These are phyloP conservation scores for Cymbopogon citratus DNA, from an alignment of 176 grass and related monocot species.

Conservation along the genomic window DNA sequence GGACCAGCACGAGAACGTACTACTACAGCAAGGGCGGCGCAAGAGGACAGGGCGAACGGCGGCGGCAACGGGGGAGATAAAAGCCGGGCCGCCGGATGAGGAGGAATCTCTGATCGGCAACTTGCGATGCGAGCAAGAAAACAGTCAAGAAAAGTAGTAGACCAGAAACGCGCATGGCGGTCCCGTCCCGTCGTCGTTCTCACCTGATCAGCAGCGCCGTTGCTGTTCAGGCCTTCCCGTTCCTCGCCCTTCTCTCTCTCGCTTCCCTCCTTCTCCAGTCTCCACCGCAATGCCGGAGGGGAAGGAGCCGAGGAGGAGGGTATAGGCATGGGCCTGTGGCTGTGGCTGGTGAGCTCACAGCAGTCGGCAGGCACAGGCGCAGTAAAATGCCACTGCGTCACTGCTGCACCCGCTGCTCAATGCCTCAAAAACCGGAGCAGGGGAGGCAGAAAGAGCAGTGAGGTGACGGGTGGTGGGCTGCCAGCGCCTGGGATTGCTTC, in stretches of 20 bases:
- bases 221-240: not conserved
- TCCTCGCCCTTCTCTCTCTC: not conserved
- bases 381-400: conserved; percentile 37
- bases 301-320: not conserved
- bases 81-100: not conserved
- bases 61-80: not conserved
- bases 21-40: not conserved
- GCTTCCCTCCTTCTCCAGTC: not conserved
- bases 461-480: conserved; percentile 20
- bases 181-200: conserved; percentile 32
- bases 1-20: not conserved
- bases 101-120: not conserved
- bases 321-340: not conserved
- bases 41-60: conserved; percentile 29
- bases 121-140: conserved; percentile 16
- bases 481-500: conserved; percentile 41
- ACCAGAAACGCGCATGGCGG: not conserved
- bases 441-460: not conserved
- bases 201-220: not conserved
- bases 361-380: conserved; percentile 33
- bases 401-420: not conserved
- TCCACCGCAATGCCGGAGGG: not conserved
- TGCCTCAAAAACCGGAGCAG: conserved; percentile 35
- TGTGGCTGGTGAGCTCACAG: conserved; percentile 17
- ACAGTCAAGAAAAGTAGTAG: not conserved